Percentiles rank a stretch among this genome's conserved stretches.
These are phyloP conservation scores for Zasmidium angulare DNA, from an alignment of 2,329 filamentous ascomycete species.

Conservation along the genomic window DNA sequence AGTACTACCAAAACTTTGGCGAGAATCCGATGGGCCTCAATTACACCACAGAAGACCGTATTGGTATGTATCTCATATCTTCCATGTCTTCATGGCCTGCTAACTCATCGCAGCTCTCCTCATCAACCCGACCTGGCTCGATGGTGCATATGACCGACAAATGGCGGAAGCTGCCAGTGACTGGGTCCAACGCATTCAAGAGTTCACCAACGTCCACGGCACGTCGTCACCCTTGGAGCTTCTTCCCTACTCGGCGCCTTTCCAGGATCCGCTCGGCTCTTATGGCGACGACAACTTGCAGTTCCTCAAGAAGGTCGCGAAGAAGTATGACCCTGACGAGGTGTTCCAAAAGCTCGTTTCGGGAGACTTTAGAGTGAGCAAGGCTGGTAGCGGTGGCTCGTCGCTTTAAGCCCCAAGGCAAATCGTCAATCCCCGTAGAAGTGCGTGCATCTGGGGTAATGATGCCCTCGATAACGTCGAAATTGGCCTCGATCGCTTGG, in stretches of 20 bases:
- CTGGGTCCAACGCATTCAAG: slow-evolving; percentile 7
- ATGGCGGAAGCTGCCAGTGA: background rate
- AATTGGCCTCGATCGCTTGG: no score
- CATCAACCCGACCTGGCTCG: slow-evolving; percentile 6
- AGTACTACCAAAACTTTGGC: slow-evolving; percentile 3
- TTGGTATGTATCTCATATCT: slow-evolving; percentile 8
- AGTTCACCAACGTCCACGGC: slow-evolving; percentile 6
- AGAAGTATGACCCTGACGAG: slow-evolving; percentile 17
- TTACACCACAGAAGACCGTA: slow-evolving; percentile 13
- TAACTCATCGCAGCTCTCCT: slow-evolving; percentile 1
- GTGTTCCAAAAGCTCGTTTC: slow-evolving; percentile 13
- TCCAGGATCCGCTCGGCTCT: slow-evolving; percentile 12
- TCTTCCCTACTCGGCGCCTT: slow-evolving; percentile 4
- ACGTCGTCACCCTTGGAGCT: slow-evolving; percentile 1
- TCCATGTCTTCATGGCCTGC: background rate
- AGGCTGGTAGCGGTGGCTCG: no score
- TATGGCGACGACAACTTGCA: slow-evolving; percentile 13
- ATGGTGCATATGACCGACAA: slow-evolving; percentile 5
- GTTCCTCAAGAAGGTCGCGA: slow-evolving; percentile 8
- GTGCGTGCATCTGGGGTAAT: no score
- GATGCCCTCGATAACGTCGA: no score
- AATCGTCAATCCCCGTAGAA: no score
- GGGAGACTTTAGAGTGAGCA: slow-evolving; percentile 12
- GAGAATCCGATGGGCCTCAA: slow-evolving; percentile 15
- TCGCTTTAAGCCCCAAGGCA: no score